Percentiles rank a stretch among this genome's conserved stretches.
phyloP scores from a whole-genome alignment of 2,329 filamentous ascomycete genomes.

The Alternaria dauci region DNA sequence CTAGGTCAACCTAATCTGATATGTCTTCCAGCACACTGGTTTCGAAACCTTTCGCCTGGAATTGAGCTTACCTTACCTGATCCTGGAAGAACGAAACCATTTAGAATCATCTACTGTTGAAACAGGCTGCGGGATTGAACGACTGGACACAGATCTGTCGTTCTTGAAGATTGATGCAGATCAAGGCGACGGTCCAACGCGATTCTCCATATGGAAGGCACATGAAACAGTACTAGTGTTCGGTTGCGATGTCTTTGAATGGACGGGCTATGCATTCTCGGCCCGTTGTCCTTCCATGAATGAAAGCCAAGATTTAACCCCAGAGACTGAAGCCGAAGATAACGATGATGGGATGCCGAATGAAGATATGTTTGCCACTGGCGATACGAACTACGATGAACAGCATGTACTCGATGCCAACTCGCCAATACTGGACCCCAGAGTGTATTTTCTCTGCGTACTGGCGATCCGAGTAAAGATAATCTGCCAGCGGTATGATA shows the following conservation, averaged over 20 bases:
- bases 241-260: background rate
- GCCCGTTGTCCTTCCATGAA: background rate
- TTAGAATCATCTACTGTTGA: background rate
- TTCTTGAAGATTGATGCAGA: background rate
- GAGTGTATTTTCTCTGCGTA: background rate
- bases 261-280: constrained; percentile 1
- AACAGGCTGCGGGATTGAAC: background rate
- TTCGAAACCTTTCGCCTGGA: background rate
- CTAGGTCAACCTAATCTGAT: background rate
- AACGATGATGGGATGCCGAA: background rate
- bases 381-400: background rate
- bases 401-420: background rate
- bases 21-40: background rate
- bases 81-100: background rate
- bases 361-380: background rate
- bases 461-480: background rate
- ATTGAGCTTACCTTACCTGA: background rate
- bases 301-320: background rate
- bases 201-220: background rate
- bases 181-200: background rate
- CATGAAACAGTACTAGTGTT: background rate
- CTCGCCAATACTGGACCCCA: background rate
- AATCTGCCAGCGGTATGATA: background rate
- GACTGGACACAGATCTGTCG: background rate
- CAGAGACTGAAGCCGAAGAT: background rate